These are phyloP conservation scores for Cicer cuneatum DNA, from an alignment of 306 rosid genomes.

Conservation along the genomic window DNA sequence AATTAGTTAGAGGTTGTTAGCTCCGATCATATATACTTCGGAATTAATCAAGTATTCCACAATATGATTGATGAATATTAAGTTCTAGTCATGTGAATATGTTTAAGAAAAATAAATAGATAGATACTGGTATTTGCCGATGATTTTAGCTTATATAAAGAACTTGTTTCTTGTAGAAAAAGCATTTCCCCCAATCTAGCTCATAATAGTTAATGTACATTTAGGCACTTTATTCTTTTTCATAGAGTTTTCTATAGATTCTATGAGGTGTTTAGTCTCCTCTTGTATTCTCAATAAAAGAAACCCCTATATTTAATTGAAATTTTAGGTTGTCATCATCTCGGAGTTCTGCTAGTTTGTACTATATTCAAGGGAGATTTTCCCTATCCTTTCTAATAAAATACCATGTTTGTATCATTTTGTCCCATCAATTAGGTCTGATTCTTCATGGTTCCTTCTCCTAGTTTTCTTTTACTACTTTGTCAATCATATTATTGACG, in stretches of 20 bases:
- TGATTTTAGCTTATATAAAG: constrained; percentile 31
- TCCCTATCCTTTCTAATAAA: neutral
- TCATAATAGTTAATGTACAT: neutral
- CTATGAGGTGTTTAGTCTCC: too few species aligned
- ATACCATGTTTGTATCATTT: neutral
- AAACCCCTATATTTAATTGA: neutral
- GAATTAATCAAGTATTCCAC: constrained; percentile 16
- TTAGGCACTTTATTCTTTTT: too few species aligned
- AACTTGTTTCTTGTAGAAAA: constrained; percentile 22
- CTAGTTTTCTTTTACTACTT: neutral
- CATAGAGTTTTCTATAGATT: too few species aligned
- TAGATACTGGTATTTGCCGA: constrained; percentile 4
- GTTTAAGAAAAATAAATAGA: neutral
- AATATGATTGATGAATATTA: constrained; percentile 24
- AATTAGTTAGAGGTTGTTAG: neutral
- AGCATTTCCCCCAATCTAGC: constrained; percentile 7
- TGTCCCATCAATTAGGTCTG: constrained; percentile 29
- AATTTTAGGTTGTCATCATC: constrained; percentile 22
- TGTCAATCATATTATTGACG: neutral
- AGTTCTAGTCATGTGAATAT: neutral
- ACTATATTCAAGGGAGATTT: neutral
- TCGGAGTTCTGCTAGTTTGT: neutral
- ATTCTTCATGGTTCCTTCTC: constrained; percentile 4
- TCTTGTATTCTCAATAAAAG: constrained; percentile 5
- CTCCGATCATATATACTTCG: neutral